Evolutionary conservation across 768 basidiomycete species (phyloP), one percentile per base, ranked within the genome.

Genomic region (Tulasnella sp.): DNA sequence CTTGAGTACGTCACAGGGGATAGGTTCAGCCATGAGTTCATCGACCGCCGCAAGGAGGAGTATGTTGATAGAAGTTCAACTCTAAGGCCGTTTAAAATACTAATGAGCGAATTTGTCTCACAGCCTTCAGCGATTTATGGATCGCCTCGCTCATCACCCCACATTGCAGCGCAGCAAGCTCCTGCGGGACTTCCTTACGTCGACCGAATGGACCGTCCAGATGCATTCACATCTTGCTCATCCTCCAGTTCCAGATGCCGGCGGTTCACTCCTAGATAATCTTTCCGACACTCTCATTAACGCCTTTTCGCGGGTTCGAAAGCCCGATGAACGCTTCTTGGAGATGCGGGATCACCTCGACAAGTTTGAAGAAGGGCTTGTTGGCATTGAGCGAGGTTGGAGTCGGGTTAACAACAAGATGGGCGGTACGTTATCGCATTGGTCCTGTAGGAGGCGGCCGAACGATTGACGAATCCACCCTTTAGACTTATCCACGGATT

Each of bases 1-100:
- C 85, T 99, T 98, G 98, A 99, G 84, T 99, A 99, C 83, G 89
- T 99, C 77, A 98, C 97, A 37, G 98, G 98, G 16, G 98, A 99
- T 85, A 88, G 98, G 79, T 99, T 99, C 85, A 95, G 95, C 81
- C 91, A 93, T 11, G 98, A 99, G 82, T 99, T 99, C 82, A 93
- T 99, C 89, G 97, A 99, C 84, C 90, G 93, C 57, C 88, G 98
- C 80, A 88, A 96, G 81, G 61, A 67, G 35, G 61, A 67, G 61
- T 67, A 13, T 29, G 61, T 84, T 90, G 80, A 95, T 97, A 95
- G 96, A 83, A 83, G 93, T 40, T 23, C 23, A 35, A 23, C 20
- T 61, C 40, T 51, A 26, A 0, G 13, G 40, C 29, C n/a, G 15
- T 23, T 57, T 0, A 39, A 32, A 11, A 7, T 32, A 26, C 46